A percentile compares a stretch with the other conserved stretches of the same genome.
phyloP scores from a whole-genome alignment of 148 eudicot genomes.

The Camellia granthamiana region DNA sequence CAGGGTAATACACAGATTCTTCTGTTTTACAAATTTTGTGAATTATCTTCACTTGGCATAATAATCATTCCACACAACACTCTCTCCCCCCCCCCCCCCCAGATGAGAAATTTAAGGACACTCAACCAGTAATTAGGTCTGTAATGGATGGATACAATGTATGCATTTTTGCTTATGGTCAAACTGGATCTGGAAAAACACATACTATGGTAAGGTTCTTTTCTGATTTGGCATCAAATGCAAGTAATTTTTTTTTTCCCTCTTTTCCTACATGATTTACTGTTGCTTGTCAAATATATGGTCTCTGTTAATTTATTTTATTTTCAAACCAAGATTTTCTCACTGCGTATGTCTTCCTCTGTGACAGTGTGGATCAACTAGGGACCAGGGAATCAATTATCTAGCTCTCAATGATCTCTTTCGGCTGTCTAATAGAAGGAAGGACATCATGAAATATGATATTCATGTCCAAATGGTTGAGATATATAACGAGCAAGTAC shows the following conservation, averaged over 20 bases:
- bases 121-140: conserved; percentile 72
- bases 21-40: neutral
- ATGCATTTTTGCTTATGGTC: conserved; percentile 91
- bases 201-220: neutral
- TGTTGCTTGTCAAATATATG: neutral
- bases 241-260: neutral
- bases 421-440: conserved; percentile 49
- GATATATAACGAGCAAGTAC: conserved; percentile 66
- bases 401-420: conserved; percentile 77
- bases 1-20: conserved; percentile 46
- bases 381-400: conserved; percentile 62
- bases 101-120: conserved; percentile 72
- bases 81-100: conserved; percentile 14
- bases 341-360: neutral
- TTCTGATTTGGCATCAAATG: conserved; percentile 2
- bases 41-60: neutral
- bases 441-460: conserved; percentile 48
- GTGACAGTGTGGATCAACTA: conserved; percentile 47
- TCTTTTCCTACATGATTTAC: neutral
- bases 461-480: conserved; percentile 74
- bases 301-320: too few relatives aligned
- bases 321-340: neutral
- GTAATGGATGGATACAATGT: conserved; percentile 94
- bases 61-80: too few relatives aligned
- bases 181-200: conserved; percentile 8